These are phyloP conservation scores for Saccharum hybrid DNA, from an alignment of 202 grass and related monocot species.

Conservation along the genomic window DNA sequence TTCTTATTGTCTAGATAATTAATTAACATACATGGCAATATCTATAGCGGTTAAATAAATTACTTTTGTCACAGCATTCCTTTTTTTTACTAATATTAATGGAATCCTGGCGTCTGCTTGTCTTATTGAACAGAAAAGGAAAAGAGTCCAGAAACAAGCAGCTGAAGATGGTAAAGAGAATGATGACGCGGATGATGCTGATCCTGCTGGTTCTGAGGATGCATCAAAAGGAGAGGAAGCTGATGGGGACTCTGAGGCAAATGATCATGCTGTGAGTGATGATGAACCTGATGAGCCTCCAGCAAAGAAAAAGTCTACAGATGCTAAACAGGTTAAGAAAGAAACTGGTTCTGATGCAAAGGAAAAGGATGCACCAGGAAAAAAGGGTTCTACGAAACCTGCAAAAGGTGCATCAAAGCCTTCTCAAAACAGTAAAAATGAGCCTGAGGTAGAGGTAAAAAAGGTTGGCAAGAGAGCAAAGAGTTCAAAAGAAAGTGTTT, in stretches of 20 bases:
- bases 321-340: conserved; percentile 54
- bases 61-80: not conserved
- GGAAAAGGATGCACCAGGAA: conserved; percentile 54
- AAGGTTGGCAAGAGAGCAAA: conserved; percentile 52
- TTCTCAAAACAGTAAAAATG: conserved; percentile 42
- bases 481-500: conserved; percentile 45
- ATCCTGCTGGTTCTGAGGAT: conserved; percentile 66
- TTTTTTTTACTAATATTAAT: not conserved
- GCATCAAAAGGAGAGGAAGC: conserved; percentile 59
- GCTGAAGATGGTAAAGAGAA: conserved; percentile 65
- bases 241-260: conserved; percentile 54
- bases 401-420: conserved; percentile 43
- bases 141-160: conserved; percentile 53
- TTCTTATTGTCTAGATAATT: conserved; percentile 3
- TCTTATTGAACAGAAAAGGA: conserved; percentile 59
- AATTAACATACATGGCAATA: not conserved
- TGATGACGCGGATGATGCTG: conserved; percentile 60
- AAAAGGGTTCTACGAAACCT: conserved; percentile 52
- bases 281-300: conserved; percentile 61
- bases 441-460: conserved; percentile 50
- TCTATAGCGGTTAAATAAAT: not conserved
- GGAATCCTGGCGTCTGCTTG: not conserved
- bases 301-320: conserved; percentile 53
- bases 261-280: conserved; percentile 57
- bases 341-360: conserved; percentile 43